A percentile compares a stretch with the other conserved stretches of the same genome.
phyloP scores from a whole-genome alignment of 192 early-diverging fungal genomes.

The Umbelopsis sp. region DNA sequence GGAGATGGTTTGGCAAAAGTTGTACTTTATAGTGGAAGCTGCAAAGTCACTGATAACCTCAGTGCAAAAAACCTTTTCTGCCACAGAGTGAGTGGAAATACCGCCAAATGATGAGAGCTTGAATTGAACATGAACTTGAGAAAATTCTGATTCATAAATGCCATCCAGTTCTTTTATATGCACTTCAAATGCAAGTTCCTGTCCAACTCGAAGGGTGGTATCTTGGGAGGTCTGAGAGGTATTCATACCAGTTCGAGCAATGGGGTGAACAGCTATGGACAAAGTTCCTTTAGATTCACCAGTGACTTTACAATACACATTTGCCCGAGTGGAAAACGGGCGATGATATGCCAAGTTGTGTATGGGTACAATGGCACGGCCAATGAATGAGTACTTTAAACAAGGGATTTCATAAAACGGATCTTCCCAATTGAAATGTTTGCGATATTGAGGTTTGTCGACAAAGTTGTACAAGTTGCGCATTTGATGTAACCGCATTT shows the following conservation, averaged over 20 bases:
- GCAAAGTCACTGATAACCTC: constrained; percentile 59
- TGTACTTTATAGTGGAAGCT: constrained; percentile 46
- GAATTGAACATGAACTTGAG: constrained; percentile 76
- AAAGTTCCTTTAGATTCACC: constrained; percentile 45
- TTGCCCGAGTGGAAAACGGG: constrained; percentile 40
- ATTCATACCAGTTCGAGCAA: constrained; percentile 25
- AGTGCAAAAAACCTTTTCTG: constrained; percentile 60
- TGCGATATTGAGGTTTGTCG: constrained; percentile 57
- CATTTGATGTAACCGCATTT: constrained; percentile 39
- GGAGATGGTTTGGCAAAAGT: constrained; percentile 52
- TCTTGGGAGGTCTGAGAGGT: background rate
- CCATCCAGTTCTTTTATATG: constrained; percentile 59
- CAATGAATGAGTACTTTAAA: constrained; percentile 56
- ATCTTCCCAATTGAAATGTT: constrained; percentile 63
- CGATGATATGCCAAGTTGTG: constrained; percentile 47
- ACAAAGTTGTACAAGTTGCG: constrained; percentile 58
- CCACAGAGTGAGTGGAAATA: constrained; percentile 34
- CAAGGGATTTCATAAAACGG: constrained; percentile 63
- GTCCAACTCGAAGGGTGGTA: constrained; percentile 44
- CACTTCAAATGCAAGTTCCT: constrained; percentile 64
- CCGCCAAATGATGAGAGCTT: constrained; percentile 63
- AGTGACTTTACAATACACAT: constrained; percentile 46
- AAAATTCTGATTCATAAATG: constrained; percentile 59
- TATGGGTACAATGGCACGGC: constrained; percentile 44
- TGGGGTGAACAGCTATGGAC: constrained; percentile 42